These are phyloP conservation scores for Pseudognaphalium luteoalbum DNA, from an alignment of 129 eudicot genomes.

Conservation along the genomic window DNA sequence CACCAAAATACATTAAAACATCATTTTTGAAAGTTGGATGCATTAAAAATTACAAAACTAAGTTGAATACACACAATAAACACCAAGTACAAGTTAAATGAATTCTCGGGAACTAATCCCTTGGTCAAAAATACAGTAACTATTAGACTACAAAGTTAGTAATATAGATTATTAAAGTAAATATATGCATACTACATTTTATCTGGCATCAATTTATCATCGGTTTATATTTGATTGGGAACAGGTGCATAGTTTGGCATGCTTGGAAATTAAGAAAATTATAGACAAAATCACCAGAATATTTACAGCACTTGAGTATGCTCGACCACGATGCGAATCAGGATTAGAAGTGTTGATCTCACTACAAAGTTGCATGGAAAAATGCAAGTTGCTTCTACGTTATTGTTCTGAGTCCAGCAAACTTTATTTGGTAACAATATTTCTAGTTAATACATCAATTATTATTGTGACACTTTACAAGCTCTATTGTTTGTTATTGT, in stretches of 20 bases:
- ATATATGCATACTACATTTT: no score
- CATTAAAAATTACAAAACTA: no score
- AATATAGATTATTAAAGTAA: no score
- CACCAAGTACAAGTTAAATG: no score
- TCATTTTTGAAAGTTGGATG: no score
- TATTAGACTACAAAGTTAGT: background rate
- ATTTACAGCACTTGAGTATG: constrained; percentile 34
- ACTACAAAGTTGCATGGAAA: constrained; percentile 29
- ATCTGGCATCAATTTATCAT: no score
- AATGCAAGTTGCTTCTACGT: constrained; percentile 30
- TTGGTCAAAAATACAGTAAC: no score
- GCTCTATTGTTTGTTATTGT: background rate
- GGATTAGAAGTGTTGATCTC: constrained; percentile 32
- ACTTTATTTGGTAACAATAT: constrained; percentile 38
- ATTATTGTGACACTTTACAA: background rate
- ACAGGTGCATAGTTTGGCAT: constrained; percentile 40
- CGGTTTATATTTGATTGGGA: background rate
- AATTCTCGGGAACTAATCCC: no score
- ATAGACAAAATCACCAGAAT: constrained; percentile 28
- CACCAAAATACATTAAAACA: no score
- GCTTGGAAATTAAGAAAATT: constrained; percentile 28
- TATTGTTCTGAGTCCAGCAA: constrained; percentile 43
- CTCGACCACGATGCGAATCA: constrained; percentile 38
- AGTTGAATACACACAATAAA: no score
- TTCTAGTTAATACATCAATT: background rate